Conservation (phyloP, 1,284 basidiomycete species). For the Inonotus obliquus region DNA sequence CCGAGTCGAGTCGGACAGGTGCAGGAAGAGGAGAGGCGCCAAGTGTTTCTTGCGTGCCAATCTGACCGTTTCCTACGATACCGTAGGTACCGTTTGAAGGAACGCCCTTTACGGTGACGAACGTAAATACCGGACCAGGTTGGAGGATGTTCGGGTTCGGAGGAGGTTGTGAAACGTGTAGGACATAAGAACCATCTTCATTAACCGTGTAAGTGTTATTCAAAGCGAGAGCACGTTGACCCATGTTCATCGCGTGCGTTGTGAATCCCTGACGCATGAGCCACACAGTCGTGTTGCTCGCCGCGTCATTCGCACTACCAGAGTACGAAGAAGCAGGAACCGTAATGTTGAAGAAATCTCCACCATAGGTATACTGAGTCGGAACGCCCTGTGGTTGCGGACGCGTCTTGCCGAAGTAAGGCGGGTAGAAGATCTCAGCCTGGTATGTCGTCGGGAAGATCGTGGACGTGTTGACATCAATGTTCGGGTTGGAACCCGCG, state of each 20-base stretch:
- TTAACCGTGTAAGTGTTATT: conserved; percentile 82
- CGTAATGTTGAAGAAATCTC: conserved; percentile 63
- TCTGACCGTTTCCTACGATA: conserved; percentile 74
- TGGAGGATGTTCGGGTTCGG: conserved; percentile 78
- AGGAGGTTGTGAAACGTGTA: conserved; percentile 47
- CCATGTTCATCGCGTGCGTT: conserved; percentile 95
- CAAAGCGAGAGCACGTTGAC: conserved; percentile 72
- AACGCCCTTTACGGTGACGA: conserved; percentile 77
- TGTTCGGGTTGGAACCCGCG: conserved; percentile 91
- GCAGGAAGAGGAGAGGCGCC: conserved; percentile 49
- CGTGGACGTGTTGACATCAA: conserved; percentile 70
- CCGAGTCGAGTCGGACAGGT: conserved; percentile 38
- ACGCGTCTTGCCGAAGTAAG: conserved; percentile 74
- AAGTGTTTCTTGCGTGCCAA: conserved; percentile 59
- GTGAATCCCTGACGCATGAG: conserved; percentile 88
- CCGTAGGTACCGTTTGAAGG: conserved; percentile 75
- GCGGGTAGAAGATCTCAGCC: conserved; percentile 84
- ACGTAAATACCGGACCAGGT: conserved; percentile 82
- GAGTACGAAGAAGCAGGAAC: conserved; percentile 59
- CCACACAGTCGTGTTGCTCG: conserved; percentile 74
- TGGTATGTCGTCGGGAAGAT: conserved; percentile 83
- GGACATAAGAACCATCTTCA: conserved; percentile 50
- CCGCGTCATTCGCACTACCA: conserved; percentile 64
- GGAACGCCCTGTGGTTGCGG: conserved; percentile 76
- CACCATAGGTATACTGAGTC: conserved; percentile 76